Base-by-base conservation (phyloP, 2,329 filamentous ascomycete genomes). In the Pseudophaeomoniella oleicola region DNA sequence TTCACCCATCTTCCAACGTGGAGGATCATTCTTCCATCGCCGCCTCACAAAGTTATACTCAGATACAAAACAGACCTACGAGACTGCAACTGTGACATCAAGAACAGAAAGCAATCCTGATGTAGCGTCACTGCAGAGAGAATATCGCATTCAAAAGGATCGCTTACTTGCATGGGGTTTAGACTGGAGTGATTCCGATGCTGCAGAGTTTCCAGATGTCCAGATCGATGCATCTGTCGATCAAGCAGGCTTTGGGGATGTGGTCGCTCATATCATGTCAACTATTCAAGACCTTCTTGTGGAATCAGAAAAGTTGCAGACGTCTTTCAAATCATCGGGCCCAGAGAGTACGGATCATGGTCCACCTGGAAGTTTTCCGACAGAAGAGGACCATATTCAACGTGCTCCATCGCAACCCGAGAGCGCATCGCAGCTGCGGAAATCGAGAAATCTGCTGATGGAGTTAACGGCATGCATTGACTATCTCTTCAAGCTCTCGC, bases 391-490 rank as follows among this genome's bases (percentile, higher is more conserved):
- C 5, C 19, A 35, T 16, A 37, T 33, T n/a, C 14, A 27, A n/a
- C 27, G 39, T 30, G 54, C 46, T 45, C 37, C 42, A 29, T 39
- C 46, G 16, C 42, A 50, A 44, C 48, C 53, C 31, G 56, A 62
- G 39, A 58, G 62, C 41, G 50, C 54, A 4, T 53, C 55, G 37
- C 41, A 55, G 16, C 49, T 57, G 16, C 52, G 50, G 13, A 61
- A 34, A 17, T 12, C 18, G 14, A 27, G 22, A 36, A 11, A 66
- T 27, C 59, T 79, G n/a, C 58, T 77, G 41, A 64, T 62, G 37
- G 71, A 78, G 43, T 54, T 78, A 39, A 76, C 70, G 5, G 66
- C 63, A 3, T 75, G 71, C 34, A 78, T 78, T 45, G 75, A 79
- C 53, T 72, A 70, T 0, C 61, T 79, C 15, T 78, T 77, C 49